Conservation (phyloP, 345 rosid genomes). For the Euphorbia lathyris region DNA sequence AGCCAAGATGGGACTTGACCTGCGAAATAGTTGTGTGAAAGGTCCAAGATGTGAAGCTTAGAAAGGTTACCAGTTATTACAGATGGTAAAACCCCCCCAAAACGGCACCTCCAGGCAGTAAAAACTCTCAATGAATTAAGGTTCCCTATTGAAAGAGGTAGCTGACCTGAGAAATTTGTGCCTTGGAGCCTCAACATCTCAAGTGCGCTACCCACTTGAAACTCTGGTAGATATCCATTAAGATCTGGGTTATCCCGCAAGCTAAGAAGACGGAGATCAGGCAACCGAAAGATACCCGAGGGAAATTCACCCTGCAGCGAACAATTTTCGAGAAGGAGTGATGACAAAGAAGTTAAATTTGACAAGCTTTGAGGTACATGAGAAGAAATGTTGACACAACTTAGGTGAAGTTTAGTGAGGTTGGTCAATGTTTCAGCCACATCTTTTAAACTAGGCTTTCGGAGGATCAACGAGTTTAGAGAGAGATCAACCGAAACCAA, state of each 20-base stretch:
- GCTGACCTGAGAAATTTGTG: slow-evolving; percentile 11
- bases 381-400: neutral
- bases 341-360: neutral
- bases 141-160: neutral
- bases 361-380: neutral
- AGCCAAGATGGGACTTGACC: slow-evolving; percentile 18
- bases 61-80: slow-evolving; percentile 18
- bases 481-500: neutral
- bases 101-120: neutral
- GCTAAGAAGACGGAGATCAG: neutral
- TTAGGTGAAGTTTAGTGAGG: neutral
- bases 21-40: neutral
- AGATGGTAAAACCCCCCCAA: slow-evolving; percentile 3
- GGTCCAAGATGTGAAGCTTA: neutral
- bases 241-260: neutral
- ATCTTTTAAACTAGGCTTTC: neutral
- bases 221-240: slow-evolving; percentile 14
- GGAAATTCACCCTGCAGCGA: neutral
- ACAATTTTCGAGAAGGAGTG: neutral
- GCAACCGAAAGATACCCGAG: neutral
- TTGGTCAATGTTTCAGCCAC: neutral
- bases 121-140: neutral
- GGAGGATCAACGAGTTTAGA: neutral
- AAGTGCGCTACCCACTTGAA: slow-evolving; percentile 4
- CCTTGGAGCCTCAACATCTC: neutral